Evolutionary conservation across 495 filamentous ascomycete species (phyloP), one percentile per base, ranked within the genome.

Genomic region (Bryoglossum gracile): DNA sequence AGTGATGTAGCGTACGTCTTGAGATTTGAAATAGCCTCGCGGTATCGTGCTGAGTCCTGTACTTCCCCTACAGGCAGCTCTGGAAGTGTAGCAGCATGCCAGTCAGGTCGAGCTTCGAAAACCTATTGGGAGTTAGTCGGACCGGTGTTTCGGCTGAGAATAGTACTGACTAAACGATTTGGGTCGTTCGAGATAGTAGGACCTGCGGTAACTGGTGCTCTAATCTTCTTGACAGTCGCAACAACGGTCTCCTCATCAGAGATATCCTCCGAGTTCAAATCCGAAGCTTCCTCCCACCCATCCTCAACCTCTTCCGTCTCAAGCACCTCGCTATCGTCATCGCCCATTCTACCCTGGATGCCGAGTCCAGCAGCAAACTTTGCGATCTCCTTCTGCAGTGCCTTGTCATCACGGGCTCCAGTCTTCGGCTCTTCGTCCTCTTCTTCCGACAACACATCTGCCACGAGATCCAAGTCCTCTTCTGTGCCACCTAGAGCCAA

Each of bases 101-200:
- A 97, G 59, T 95, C 90, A 38, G 88, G 79, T 48, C 84, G 76
- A 28, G 88, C 85, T 50, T 78, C 69, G 55, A 94, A 82, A 10
- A 80, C 68, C 87, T 91, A 56, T 30, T 42, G 11, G n/a, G 26
- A 37, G 25, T 69, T 50, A 70, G 62, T 52, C 30, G 52, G 50
- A 28, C 36, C 35, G 49, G 25, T 47, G n/a, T n/a, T 30, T 43
- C 28, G 19, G 11, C 3, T 3, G 1, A 24, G 11, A 14, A 32
- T 17, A 45, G 37, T 42, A 58, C 58, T 55, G 23, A 61, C 58
- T 26, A 60, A 42, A 10, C 58, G 51, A 37, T 57, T 60, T 13
- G 55, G 33, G 30, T 50, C 43, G 33, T 61, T 56, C 34, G 25
- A 34, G 8, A 30, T 19, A 35, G 32, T 51, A 11, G 13, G 42